Percentiles rank a stretch among this genome's conserved stretches.
phyloP scores from a whole-genome alignment of 2,329 filamentous ascomycete genomes.

The Paraphaeosphaeria sporulosa region DNA sequence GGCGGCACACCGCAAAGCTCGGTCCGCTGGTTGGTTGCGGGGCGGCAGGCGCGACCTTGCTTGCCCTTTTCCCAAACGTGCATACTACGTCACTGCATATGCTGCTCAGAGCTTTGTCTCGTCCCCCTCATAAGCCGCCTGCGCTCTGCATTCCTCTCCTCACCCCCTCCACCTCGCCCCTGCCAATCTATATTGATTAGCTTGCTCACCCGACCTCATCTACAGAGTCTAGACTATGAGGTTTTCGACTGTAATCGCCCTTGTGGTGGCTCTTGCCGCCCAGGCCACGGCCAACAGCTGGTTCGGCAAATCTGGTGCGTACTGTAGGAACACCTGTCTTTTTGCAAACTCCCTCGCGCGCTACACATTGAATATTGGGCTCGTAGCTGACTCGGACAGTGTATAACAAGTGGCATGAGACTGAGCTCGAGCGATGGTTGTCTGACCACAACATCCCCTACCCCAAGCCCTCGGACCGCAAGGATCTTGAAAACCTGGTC shows the following conservation, averaged over 20 bases:
- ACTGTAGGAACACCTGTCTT: conserved; percentile 27
- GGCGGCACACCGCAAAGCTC: conserved; percentile 10
- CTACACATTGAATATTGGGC: neutral
- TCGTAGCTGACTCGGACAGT: conserved; percentile 60
- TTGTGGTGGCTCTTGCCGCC: conserved; percentile 75
- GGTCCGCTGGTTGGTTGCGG: conserved; percentile 30
- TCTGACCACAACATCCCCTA: conserved; percentile 91
- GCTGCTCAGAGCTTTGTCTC: conserved; percentile 28
- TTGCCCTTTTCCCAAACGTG: conserved; percentile 30
- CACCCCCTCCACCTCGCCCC: conserved; percentile 17
- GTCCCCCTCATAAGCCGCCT: conserved; percentile 33
- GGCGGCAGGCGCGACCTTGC: conserved; percentile 25
- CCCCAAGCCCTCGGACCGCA: conserved; percentile 88
- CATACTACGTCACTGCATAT: conserved; percentile 39
- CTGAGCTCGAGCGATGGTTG: conserved; percentile 96
- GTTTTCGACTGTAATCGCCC: conserved; percentile 71
- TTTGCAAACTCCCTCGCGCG: neutral
- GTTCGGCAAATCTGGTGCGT: conserved; percentile 85
- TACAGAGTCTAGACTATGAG: conserved; percentile 68
- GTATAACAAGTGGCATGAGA: conserved; percentile 99
- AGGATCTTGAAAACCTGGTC: conserved; percentile 91
- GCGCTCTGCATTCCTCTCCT: conserved; percentile 16
- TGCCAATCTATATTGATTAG: conserved; percentile 33
- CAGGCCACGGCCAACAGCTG: conserved; percentile 77
- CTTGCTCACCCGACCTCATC: conserved; percentile 20